These are phyloP conservation scores for Gossypium herbaceum DNA, from an alignment of 345 rosid genomes.

Conservation along the genomic window DNA sequence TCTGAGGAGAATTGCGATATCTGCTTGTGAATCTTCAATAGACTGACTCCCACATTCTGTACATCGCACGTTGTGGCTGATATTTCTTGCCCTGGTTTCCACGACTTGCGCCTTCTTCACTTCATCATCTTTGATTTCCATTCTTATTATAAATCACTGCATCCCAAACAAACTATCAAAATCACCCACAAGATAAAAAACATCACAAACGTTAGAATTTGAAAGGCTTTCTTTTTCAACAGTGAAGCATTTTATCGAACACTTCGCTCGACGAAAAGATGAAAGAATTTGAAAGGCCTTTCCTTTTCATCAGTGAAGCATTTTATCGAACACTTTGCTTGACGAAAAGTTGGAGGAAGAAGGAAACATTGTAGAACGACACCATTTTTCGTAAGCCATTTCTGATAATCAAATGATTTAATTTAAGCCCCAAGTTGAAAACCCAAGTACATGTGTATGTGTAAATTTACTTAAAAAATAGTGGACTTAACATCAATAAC, in stretches of 20 bases:
- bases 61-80: conserved; percentile 92
- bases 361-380: neutral
- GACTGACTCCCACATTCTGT: conserved; percentile 98
- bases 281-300: neutral
- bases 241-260: conserved; percentile 43
- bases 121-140: conserved; percentile 62
- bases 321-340: conserved; percentile 36
- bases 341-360: neutral
- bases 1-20: conserved; percentile 84
- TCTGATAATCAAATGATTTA: neutral
- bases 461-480: neutral
- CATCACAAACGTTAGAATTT: neutral
- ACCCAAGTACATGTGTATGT: too few relatives aligned
- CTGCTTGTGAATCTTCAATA: conserved; percentile 98
- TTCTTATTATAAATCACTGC: neutral
- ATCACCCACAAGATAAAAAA: neutral
- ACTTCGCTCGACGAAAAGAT: neutral
- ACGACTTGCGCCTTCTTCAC: conserved; percentile 55
- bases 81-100: conserved; percentile 87
- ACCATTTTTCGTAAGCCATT: neutral
- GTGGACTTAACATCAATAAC: neutral
- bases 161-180: conserved; percentile 10
- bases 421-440: neutral
- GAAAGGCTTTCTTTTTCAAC: neutral
- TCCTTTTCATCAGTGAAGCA: conserved; percentile 24